Conservation (phyloP, 2,329 filamentous ascomycete genomes). For the Dothistroma pini region DNA sequence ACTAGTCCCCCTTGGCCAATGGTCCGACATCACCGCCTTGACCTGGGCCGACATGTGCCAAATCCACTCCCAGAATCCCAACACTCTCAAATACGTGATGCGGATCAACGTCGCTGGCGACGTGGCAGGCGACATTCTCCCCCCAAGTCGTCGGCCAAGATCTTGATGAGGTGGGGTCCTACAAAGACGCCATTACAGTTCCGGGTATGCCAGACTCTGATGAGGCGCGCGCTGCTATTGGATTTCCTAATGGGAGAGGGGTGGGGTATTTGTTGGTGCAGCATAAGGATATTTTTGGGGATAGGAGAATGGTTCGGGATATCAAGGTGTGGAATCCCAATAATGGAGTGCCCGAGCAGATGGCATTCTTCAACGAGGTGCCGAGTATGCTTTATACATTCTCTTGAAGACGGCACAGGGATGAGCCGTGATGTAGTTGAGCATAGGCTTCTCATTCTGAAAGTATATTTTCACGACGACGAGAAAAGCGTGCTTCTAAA, state of each 20-base stretch:
- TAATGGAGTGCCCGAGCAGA: not conserved
- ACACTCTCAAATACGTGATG: conserved; percentile 3
- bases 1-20: not conserved
- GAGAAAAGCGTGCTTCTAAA: not conserved
- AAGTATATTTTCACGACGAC: no score
- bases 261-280: conserved; percentile 10
- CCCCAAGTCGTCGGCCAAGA: not conserved
- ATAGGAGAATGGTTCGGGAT: not conserved
- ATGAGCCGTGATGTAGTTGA: not conserved
- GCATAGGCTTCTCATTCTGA: not conserved
- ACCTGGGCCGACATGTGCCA: conserved; percentile 4
- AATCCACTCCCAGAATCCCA: not conserved
- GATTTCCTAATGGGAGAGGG: conserved; percentile 9
- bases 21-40: conserved; percentile 6
- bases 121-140: not conserved
- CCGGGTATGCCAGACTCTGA: not conserved
- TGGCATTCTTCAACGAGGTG: conserved; percentile 3
- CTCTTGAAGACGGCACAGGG: not conserved
- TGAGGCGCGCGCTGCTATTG: not conserved
- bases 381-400: conserved; percentile 9
- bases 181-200: not conserved
- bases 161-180: not conserved
- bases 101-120: conserved; percentile 3
- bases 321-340: conserved; percentile 10
- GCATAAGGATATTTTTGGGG: conserved; percentile 10